Evolutionary conservation across 2,329 filamentous ascomycete genomes (phyloP).

Genomic region (Alternaria brassicae): DNA sequence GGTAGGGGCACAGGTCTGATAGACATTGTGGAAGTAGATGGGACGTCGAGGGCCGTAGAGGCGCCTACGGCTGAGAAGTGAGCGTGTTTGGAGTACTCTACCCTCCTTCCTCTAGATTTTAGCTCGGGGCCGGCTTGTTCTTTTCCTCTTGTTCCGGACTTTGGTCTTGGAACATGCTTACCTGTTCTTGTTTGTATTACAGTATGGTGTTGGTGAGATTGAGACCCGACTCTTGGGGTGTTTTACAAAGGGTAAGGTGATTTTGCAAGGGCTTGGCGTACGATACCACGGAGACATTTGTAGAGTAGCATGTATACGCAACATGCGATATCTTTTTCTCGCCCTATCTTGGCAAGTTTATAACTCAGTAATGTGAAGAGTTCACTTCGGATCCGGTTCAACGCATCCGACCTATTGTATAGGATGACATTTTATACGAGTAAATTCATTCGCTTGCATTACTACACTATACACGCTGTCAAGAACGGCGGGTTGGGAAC

Average conservation of each 20-base stretch:
- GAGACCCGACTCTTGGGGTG: not conserved
- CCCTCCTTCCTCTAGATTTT: not conserved
- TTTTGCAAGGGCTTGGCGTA: not conserved
- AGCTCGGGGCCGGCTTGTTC: not conserved
- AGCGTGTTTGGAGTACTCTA: not conserved
- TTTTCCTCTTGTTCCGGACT: not conserved
- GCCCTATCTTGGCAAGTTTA: not conserved
- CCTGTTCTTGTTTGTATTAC: not conserved
- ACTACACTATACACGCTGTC: conserved; percentile 8
- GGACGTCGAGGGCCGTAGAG: conserved; percentile 15
- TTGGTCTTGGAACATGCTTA: not conserved
- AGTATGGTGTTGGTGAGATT: not conserved
- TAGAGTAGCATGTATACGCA: not conserved
- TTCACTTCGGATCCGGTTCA: not conserved
- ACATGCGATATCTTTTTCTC: not conserved
- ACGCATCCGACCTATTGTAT: too few relatives aligned
- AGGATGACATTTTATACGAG: not conserved
- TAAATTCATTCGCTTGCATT: conserved; percentile 1
- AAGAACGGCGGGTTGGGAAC: conserved; percentile 10
- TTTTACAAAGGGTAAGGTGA: not conserved
- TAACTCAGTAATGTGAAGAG: not conserved
- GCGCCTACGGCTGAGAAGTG: conserved; percentile 6
- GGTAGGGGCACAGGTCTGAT: not conserved
- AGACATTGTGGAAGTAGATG: conserved; percentile 22
- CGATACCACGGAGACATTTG: not conserved